Evolutionary conservation across 108 stramenopile genomes (phyloP), one percentile per base, ranked within the genome.

Genomic region (Ochromonas danica): DNA sequence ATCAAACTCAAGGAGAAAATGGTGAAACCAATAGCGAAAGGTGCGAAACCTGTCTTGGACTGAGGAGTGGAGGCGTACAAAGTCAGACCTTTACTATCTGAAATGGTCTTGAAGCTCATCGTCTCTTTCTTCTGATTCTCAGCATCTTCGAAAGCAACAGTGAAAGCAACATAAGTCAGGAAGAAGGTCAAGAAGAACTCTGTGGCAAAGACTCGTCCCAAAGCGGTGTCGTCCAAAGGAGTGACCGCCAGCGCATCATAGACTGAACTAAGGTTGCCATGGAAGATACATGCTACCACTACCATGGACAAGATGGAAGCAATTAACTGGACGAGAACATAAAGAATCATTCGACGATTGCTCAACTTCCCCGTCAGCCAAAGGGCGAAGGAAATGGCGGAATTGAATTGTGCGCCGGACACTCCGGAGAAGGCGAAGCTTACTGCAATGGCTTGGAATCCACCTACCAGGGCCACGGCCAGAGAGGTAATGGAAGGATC

Each of bases 101-200:
- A 45, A 10, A 75, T 60, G 22, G 45, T 60, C 31, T 75, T 75
- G 72, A 75, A 75, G 3, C 14, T 35, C 72, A 75, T 75, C 6
- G 10, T 75, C 28, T 75, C 72, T 33, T 60, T 45, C 25, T 75
- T 75, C 36, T 39, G 40, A 17, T 22, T 60, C 31, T 75, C 72
- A 36, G 72, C 72, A 75, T 75, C 72, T 42, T 75, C 72, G 31
- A 75, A 75, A 6, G 72, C 72, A 3, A 75, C 51, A 27, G 72
- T 75, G 31, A 75, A 75, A 30, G 72, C 72, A 27, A 75, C 40
- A 75, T 75, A 75, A 33, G 72, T 75, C 51, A 75, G 38, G 41
- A 75, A 57, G 31, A 75, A 75, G 10, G 72, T 75, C 6, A 27
- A 33, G 38, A 75, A 57, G 31, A 75, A 75, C 25, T 75, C 72